These are phyloP conservation scores for Perkinsela sp. DNA, from an alignment of 208 protist genomes.

Conservation along the genomic window DNA sequence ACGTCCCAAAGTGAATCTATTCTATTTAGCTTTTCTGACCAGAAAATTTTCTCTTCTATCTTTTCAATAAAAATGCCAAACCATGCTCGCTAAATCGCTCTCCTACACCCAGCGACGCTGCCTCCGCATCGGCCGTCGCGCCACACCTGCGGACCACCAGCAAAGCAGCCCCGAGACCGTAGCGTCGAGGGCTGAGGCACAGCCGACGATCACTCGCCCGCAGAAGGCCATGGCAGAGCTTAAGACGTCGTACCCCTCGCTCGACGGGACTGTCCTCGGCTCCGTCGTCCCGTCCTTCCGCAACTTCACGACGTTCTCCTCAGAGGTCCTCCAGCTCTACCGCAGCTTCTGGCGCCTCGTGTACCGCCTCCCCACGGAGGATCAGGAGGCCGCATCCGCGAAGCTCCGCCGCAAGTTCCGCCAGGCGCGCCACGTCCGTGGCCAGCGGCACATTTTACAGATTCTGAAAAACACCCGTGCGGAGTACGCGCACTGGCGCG, in stretches of 20 bases:
- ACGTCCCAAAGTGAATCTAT: too few species aligned
- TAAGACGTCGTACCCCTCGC: neutral
- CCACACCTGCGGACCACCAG: too few species aligned
- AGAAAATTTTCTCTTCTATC: too few species aligned
- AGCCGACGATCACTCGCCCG: too few species aligned
- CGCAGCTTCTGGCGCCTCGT: slow-evolving; percentile 40
- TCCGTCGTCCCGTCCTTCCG: slow-evolving; percentile 25
- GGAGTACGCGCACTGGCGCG: neutral
- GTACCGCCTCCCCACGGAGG: slow-evolving; percentile 23
- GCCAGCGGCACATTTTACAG: slow-evolving; percentile 16
- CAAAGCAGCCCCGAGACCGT: too few species aligned
- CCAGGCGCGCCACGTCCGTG: slow-evolving; percentile 22
- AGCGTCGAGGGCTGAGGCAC: too few species aligned
- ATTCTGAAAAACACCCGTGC: neutral
- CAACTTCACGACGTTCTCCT: slow-evolving; percentile 28
- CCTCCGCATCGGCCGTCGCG: too few species aligned
- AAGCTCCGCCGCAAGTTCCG: slow-evolving; percentile 41
- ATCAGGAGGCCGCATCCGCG: slow-evolving; percentile 26
- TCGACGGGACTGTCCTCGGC: slow-evolving; percentile 14
- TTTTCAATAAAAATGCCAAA: too few species aligned
- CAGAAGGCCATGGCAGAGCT: neutral
- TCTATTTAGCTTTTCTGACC: too few species aligned
- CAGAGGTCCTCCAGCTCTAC: slow-evolving; percentile 31
- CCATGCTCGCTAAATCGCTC: too few species aligned
- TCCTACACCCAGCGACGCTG: too few species aligned